Evolutionary conservation across 1,284 basidiomycete species (phyloP).

Genomic region (Ustilago crameri): DNA sequence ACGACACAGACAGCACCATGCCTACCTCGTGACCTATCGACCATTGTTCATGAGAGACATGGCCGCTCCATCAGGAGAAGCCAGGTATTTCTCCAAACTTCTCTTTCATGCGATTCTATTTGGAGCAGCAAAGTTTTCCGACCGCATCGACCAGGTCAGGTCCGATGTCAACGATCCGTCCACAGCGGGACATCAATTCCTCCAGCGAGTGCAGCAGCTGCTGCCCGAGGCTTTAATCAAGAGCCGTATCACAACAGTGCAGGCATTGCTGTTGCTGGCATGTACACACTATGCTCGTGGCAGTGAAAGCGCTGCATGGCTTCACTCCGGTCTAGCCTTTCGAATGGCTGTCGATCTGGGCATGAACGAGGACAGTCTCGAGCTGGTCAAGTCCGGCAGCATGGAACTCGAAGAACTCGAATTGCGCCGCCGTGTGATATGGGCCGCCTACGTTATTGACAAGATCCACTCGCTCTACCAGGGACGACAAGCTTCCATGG

Average conservation of each 20-base stretch:
- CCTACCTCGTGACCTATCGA: slow-evolving; percentile 64
- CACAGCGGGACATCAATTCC: slow-evolving; percentile 58
- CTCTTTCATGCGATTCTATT: slow-evolving; percentile 65
- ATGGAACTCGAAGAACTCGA: slow-evolving; percentile 58
- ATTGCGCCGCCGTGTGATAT: slow-evolving; percentile 58
- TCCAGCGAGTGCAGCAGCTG: slow-evolving; percentile 57
- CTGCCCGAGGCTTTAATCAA: slow-evolving; percentile 60
- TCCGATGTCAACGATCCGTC: slow-evolving; percentile 48
- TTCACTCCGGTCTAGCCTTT: slow-evolving; percentile 62
- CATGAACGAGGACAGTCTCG: slow-evolving; percentile 55
- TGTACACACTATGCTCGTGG: slow-evolving; percentile 63
- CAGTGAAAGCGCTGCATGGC: slow-evolving; percentile 58
- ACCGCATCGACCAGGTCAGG: slow-evolving; percentile 54
- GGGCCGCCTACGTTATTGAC: slow-evolving; percentile 60
- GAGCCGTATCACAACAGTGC: slow-evolving; percentile 62
- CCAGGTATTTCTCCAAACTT: slow-evolving; percentile 58
- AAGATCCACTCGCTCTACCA: slow-evolving; percentile 67
- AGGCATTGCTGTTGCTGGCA: slow-evolving; percentile 62
- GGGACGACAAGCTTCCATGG: slow-evolving; percentile 59
- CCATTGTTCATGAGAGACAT: slow-evolving; percentile 64
- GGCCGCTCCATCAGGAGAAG: slow-evolving; percentile 48
- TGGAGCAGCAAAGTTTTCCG: slow-evolving; percentile 63
- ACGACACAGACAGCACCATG: slow-evolving; percentile 61
- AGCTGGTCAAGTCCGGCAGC: slow-evolving; percentile 32
- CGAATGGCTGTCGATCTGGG: slow-evolving; percentile 65